A percentile compares a stretch with the other conserved stretches of the same genome.
Conservation (phyloP, 2,329 filamentous ascomycete species). For the Phoma herbarum region DNA sequence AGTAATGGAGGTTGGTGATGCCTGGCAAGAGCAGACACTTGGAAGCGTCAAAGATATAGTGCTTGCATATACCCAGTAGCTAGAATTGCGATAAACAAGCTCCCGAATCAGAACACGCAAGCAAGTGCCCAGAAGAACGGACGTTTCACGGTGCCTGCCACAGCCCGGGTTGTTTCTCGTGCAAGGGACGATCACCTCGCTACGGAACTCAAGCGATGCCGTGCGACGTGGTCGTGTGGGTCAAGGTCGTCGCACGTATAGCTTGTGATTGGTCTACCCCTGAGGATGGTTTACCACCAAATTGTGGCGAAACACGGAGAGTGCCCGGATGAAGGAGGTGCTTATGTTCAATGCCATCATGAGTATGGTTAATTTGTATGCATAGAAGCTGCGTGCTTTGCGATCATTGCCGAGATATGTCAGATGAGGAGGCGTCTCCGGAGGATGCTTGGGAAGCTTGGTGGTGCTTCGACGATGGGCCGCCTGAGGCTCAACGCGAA, state of each 20-base stretch:
- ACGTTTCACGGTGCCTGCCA: conserved; percentile 13
- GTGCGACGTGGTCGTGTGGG: conserved; percentile 20
- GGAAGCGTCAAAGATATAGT: conserved; percentile 12
- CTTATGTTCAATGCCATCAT: conserved; percentile 8
- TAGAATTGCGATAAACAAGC: conserved; percentile 30
- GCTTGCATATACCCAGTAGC: conserved; percentile 8
- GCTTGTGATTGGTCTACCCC: conserved; percentile 17
- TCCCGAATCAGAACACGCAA: conserved; percentile 27
- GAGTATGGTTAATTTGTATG: conserved; percentile 3
- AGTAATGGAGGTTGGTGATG: background rate
- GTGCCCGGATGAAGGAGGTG: conserved; percentile 13
- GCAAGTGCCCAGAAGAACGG: conserved; percentile 18
- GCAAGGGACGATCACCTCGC: conserved; percentile 21
- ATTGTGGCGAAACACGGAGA: conserved; percentile 11
- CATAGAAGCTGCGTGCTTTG: background rate
- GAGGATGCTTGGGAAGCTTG: conserved; percentile 28
- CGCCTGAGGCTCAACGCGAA: conserved; percentile 1
- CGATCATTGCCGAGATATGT: conserved; percentile 1
- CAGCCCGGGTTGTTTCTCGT: conserved; percentile 2
- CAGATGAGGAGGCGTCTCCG: conserved; percentile 3
- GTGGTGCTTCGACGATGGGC: conserved; percentile 19
- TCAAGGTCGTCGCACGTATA: conserved; percentile 2
- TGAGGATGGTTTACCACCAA: conserved; percentile 9
- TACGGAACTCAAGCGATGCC: conserved; percentile 16
- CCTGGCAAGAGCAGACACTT: background rate